Evolutionary conservation across 371 early-diverging fungal species (phyloP), one percentile per base, ranked within the genome.

Genomic region (Syncephalastrum contaminatum): DNA sequence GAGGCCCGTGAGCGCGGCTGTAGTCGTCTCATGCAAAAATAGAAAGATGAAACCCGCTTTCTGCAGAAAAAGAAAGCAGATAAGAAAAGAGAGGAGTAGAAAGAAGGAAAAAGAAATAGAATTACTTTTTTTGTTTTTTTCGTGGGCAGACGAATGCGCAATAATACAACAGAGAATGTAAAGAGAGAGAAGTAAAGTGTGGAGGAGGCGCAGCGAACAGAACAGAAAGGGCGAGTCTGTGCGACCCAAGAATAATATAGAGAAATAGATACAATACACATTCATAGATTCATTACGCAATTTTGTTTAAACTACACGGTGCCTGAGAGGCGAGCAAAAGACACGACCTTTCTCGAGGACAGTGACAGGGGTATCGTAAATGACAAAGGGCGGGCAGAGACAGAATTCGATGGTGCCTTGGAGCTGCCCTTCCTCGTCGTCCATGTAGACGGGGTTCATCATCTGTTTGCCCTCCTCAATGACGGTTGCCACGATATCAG

Each of bases 371-470:
- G 57, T 18, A 15, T 62, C 40, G 45, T 67, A 66, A 3, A 70
- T 62, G 7, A 77, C 64, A 67, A 77, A 77, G 4, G 78, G 75
- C 0, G 78, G 78, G 15, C 69, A 77, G 22, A 77, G 64, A 55
- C 75, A 77, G 44, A 77, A 74, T 2, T 72, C 58, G 7, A 75
- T 60, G 12, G 60, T 59, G 5, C 75, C 75, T 20, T 69, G 59
- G 1, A 57, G 57, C 45, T 69, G 67, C 4, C 66, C 68, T 45
- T 71, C 67, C 41, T 69, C 68, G 22, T 69, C 75, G 2, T 62
- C 56, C 75, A 75, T 75, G 30, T 64, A 62, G 20, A 65, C 62
- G 1, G 57, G 50, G 49, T 77, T 73, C 46, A 77, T 62, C 0
- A n/a, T 20, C 43, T 77, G 75, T 12, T 64, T 48, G 12, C 74